Conservation (phyloP, 2,329 filamentous ascomycete species). For the Lasiodiplodia gonubiensis region DNA sequence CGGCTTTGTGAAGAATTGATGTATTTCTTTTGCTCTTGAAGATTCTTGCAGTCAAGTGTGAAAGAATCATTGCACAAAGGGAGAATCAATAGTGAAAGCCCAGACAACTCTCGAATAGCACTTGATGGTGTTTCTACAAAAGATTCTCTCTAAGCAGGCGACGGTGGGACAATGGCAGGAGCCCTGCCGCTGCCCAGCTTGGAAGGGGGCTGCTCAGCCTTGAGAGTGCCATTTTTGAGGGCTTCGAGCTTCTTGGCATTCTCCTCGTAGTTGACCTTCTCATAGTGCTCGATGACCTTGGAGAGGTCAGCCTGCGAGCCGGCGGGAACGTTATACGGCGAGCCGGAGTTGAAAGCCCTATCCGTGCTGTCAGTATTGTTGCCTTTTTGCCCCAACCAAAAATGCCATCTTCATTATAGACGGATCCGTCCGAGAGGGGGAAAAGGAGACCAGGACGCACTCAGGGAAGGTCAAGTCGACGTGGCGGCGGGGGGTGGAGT, state of each 20-base stretch:
- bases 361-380: slow-evolving; percentile 28
- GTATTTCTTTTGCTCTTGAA: neutral
- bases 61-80: neutral
- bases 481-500: slow-evolving; percentile 51
- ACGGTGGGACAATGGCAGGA: neutral
- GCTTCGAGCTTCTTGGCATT: slow-evolving; percentile 62
- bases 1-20: neutral
- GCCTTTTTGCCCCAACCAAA: neutral
- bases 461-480: slow-evolving; percentile 67
- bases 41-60: neutral
- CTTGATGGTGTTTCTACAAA: slow-evolving; percentile 13
- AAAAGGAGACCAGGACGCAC: slow-evolving; percentile 54
- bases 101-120: slow-evolving; percentile 11
- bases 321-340: slow-evolving; percentile 68
- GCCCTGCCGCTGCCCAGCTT: neutral
- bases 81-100: neutral
- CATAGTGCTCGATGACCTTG: slow-evolving; percentile 66
- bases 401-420: neutral
- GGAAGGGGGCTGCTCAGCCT: slow-evolving; percentile 32
- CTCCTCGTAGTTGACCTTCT: slow-evolving; percentile 61
- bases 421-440: neutral
- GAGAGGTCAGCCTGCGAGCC: slow-evolving; percentile 66
- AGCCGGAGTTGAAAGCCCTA: slow-evolving; percentile 67
- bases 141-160: neutral
- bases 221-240: slow-evolving; percentile 45